These are phyloP conservation scores for Pezicula neosporulosa DNA, from an alignment of 2,329 filamentous ascomycete genomes.

Conservation along the genomic window DNA sequence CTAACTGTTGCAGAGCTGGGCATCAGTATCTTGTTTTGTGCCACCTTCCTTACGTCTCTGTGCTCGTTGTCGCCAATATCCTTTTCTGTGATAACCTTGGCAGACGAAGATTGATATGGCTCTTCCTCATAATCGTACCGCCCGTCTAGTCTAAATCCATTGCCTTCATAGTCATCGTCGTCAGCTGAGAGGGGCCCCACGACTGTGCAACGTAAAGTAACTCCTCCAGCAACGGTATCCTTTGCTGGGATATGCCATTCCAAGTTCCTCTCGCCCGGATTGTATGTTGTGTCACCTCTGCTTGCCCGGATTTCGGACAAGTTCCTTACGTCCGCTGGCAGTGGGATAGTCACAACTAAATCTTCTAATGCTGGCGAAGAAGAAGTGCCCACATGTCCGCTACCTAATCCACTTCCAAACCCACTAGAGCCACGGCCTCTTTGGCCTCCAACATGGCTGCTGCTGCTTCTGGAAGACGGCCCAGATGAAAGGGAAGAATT, in stretches of 20 bases:
- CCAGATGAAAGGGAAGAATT: conserved; percentile 34
- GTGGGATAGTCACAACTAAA: conserved; percentile 71
- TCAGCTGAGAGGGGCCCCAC: conserved; percentile 55
- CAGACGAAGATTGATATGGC: conserved; percentile 47
- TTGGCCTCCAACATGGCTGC: conserved; percentile 25
- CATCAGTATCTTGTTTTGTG: conserved; percentile 75
- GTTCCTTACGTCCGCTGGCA: conserved; percentile 77
- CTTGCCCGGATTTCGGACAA: conserved; percentile 78
- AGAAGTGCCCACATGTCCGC: conserved; percentile 41
- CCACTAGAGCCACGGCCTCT: conserved; percentile 43
- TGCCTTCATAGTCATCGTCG: conserved; percentile 41
- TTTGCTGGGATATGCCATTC: conserved; percentile 83
- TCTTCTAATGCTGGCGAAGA: conserved; percentile 63
- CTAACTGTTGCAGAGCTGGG: conserved; percentile 73
- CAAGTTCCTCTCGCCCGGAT: conserved; percentile 64
- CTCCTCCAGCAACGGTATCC: conserved; percentile 68
- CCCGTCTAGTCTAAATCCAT: conserved; percentile 29
- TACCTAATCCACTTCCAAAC: conserved; percentile 38
- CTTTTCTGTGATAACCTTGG: conserved; percentile 29
- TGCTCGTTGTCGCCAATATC: conserved; percentile 27
- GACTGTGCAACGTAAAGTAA: conserved; percentile 76
- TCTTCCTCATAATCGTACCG: conserved; percentile 47
- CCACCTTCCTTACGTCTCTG: conserved; percentile 53
- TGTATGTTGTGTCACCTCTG: conserved; percentile 80
- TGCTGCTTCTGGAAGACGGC: conserved; percentile 31